A percentile compares a stretch with the other conserved stretches of the same genome.
Evolutionary conservation across 2,329 filamentous ascomycete genomes (phyloP).

Genomic region (Ciborinia camelliae): DNA sequence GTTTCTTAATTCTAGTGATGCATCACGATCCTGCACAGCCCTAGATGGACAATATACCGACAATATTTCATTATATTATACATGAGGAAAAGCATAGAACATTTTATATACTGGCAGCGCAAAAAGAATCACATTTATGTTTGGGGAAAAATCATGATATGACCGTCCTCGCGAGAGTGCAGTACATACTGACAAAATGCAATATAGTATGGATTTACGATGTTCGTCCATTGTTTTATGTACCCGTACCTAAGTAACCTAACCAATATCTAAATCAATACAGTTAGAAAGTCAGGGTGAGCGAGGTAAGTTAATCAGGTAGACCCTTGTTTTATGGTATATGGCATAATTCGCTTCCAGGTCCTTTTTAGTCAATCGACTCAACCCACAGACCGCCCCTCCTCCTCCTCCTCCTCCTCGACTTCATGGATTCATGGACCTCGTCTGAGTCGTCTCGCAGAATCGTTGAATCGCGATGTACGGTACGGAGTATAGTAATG

Average conservation of each 20-base stretch:
- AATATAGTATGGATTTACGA: not conserved
- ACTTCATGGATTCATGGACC: too few species aligned
- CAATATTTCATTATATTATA: not conserved
- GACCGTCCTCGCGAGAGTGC: not conserved
- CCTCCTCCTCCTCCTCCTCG: conserved; percentile 2
- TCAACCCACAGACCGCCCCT: conserved; percentile 7
- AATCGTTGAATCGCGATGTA: not conserved
- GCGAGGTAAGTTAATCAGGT: not conserved
- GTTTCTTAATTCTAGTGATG: conserved; percentile 1
- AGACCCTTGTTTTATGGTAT: not conserved
- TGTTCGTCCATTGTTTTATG: conserved; percentile 11
- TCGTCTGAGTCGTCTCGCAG: too few species aligned
- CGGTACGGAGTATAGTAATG: not conserved
- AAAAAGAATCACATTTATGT: not conserved
- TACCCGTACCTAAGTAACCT: too few species aligned
- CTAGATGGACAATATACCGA: not conserved
- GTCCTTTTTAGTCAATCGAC: not conserved
- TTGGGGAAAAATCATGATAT: not conserved
- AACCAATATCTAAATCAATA: not conserved
- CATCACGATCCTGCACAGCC: not conserved
- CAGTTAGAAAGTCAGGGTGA: not conserved
- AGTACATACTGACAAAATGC: too few species aligned
- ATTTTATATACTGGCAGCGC: not conserved
- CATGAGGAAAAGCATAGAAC: not conserved
- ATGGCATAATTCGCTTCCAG: not conserved